Evolutionary conservation across 106 monocot genomes (phyloP).

Genomic region (Acanthochlamys bracteata): DNA sequence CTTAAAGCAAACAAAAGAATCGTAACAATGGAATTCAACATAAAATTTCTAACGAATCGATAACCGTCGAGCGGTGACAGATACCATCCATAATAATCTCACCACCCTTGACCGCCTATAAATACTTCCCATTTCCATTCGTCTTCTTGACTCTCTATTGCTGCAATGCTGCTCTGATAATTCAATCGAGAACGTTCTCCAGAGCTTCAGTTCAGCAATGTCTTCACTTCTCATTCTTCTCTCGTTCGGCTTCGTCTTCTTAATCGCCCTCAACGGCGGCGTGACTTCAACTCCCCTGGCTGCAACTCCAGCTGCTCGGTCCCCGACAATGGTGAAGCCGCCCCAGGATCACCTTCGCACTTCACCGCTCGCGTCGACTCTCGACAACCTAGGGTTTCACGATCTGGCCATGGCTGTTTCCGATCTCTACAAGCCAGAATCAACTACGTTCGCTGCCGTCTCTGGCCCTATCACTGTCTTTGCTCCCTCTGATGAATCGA

Average conservation of each 20-base stretch:
- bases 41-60: neutral
- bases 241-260: conserved; percentile 2
- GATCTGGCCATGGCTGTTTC: conserved; percentile 27
- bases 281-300: neutral
- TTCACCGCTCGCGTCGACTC: conserved; percentile 15
- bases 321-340: neutral
- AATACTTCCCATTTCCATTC: neutral
- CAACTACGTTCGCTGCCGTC: conserved; percentile 1
- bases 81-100: neutral
- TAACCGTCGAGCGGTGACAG: neutral
- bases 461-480: conserved; percentile 24
- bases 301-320: neutral
- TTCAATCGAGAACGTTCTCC: no score
- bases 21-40: no score
- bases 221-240: neutral
- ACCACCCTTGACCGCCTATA: neutral
- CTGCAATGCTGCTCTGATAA: no score
- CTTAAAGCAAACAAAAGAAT: no score
- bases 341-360: conserved; percentile 1
- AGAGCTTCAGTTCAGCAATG: neutral
- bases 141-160: neutral
- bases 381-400: conserved; percentile 24
- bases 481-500: conserved; percentile 25
- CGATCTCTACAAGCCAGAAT: conserved; percentile 2
- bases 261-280: neutral